Evolutionary conservation across 129 eudicot genomes (phyloP), one percentile per base, ranked within the genome.

Genomic region (Sambucus nigra): DNA sequence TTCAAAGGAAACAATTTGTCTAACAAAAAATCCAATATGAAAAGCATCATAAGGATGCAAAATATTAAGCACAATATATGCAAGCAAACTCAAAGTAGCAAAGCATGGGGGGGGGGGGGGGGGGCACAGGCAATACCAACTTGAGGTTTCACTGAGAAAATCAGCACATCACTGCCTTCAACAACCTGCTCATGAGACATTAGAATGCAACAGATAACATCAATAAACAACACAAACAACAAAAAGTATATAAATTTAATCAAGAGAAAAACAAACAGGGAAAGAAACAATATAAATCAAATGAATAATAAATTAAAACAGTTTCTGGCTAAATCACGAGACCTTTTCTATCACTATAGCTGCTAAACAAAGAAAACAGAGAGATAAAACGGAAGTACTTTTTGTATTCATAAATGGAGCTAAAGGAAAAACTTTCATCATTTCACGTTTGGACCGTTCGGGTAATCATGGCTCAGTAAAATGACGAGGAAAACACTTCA

Each of bases 61-160:
- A 42, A 14, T 13, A 16, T 42, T 11, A 31, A 13, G 48, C 17
- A 9, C 20, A 42, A 42, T n/a, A 42, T 13, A 18, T 9, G 18
- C 48, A 26, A 27, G 23, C 57, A 52, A 15, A 47, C 33, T 24
- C 47, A 19, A 33, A 46, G 17, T 47, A 32, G 28, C 21, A 57
- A 18, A 47, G 56, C 33, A 59, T 20, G 42, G 61, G 31, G 55
- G 51, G 42, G 61, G 31, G 55, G 51, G 42, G 61, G 31, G 42
- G 61, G 31, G 55, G 51, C 24, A 46, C 12, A 26, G 59, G 15
- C 25, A 44, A 28, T 87, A 87, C 96, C 83, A 70, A 88, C 77
- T 75, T 83, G 94, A 45, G 95, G 97, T 69, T 80, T 88, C 53
- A 88, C 92, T 5, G 94, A 84, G 67, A 88, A 68, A 47, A 84